These are phyloP conservation scores for Aspergillus ellipticus DNA, from an alignment of 495 filamentous ascomycete species.

Conservation along the genomic window DNA sequence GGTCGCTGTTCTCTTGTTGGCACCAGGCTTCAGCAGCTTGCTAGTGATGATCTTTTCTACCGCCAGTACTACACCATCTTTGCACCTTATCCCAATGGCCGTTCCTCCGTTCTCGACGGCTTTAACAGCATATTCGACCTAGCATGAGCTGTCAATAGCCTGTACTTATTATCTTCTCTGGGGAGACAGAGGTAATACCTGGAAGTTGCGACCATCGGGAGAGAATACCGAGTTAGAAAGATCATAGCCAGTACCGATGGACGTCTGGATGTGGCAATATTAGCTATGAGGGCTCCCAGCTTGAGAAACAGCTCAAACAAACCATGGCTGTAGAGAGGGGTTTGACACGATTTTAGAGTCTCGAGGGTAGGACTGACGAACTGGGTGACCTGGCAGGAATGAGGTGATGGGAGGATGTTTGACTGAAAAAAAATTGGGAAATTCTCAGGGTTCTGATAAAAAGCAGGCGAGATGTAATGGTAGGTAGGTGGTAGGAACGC, in stretches of 20 bases:
- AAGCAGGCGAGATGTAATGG: not conserved
- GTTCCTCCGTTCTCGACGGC: conserved; percentile 98
- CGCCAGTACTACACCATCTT: conserved; percentile 93
- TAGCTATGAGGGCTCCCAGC: conserved; percentile 11
- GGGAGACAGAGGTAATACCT: conserved; percentile 44
- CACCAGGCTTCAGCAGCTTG: conserved; percentile 87
- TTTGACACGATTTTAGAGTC: conserved; percentile 9
- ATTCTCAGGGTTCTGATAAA: conserved; percentile 6
- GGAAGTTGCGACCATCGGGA: conserved; percentile 97
- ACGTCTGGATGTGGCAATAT: conserved; percentile 60
- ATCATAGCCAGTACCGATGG: conserved; percentile 99
- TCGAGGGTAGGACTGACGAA: not conserved
- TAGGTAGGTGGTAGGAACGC: not conserved
- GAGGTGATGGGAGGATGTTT: not conserved
- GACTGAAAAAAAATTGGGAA: not conserved
- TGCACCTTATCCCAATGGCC: conserved; percentile 92
- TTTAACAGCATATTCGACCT: conserved; percentile 97
- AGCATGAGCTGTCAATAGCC: conserved; percentile 13
- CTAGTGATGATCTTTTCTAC: conserved; percentile 95
- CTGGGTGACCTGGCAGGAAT: not conserved
- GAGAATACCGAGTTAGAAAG: conserved; percentile 99
- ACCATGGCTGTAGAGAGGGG: conserved; percentile 31
- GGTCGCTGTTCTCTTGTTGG: conserved; percentile 94
- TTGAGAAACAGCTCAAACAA: conserved; percentile 11
- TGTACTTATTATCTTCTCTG: conserved; percentile 1